These are phyloP conservation scores for Gonapodya prolifera DNA, from an alignment of 192 early-diverging fungal genomes.

Conservation along the genomic window DNA sequence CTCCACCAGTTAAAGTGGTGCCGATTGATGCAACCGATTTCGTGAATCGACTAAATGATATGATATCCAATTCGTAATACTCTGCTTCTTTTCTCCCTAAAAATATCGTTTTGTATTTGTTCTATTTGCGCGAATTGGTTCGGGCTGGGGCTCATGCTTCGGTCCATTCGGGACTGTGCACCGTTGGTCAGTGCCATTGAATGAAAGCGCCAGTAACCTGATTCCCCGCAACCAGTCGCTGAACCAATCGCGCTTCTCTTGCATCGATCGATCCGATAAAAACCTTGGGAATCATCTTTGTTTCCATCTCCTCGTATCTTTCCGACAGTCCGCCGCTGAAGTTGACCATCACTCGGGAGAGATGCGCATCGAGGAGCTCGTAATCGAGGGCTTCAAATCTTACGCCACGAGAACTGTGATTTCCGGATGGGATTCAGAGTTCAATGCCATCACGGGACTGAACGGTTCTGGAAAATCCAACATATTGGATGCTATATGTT, in stretches of 20 bases:
- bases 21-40: neutral
- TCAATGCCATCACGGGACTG: conserved; percentile 96
- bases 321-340: too few relatives aligned
- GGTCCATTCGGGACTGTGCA: too few relatives aligned
- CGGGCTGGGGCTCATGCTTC: too few relatives aligned
- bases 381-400: conserved; percentile 98
- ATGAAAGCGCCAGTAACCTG: too few relatives aligned
- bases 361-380: conserved; percentile 89
- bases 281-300: conserved; percentile 87
- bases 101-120: too few relatives aligned
- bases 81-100: too few relatives aligned
- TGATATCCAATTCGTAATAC: too few relatives aligned
- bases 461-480: conserved; percentile 99
- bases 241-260: neutral
- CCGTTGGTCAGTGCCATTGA: too few relatives aligned
- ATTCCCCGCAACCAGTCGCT: neutral
- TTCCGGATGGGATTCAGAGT: conserved; percentile 93
- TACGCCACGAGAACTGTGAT: conserved; percentile 93
- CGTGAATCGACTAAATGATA: neutral
- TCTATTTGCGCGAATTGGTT: too few relatives aligned
- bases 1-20: neutral
- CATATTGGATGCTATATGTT: conserved; percentile 97
- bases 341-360: neutral
- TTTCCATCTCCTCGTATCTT: conserved; percentile 94
- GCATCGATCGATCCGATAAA: conserved; percentile 14